Evolutionary conservation across 768 basidiomycete species (phyloP), one percentile per base, ranked within the genome.

Genomic region (Suillus variegatus): DNA sequence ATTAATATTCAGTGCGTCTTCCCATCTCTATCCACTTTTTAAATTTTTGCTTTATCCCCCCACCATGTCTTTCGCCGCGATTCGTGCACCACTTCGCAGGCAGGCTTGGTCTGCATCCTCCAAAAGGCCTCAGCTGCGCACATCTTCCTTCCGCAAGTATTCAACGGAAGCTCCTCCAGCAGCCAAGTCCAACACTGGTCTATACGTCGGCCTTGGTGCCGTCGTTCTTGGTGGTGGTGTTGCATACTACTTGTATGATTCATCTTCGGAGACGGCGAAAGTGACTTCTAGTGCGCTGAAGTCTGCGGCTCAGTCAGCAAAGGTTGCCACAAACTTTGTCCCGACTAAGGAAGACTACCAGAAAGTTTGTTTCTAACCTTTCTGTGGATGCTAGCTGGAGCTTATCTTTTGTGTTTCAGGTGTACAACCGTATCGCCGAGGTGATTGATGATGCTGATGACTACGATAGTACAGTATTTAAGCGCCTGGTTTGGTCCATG

Each of bases 381-480:
- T 52, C 28, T 47, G 32, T 40, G 55, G 2, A 56, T 13, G 1
- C 6, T 20, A 18, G 1, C 6, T 4, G n/a, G 16, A 64, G 62
- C 35, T 22, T 14, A 13, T 20, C 61, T 54, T 6, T 43, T 16
- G 36, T 20, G 16, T 32, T 28, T 22, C 62, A 93, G 90, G 94
- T 99, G 18, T 99, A 99, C 84, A 94, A 97, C 80, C 85, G 80
- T 65, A 88, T 99, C 74, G 92, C 93, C 13, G 88, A 91, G 25
- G 70, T 86, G 46, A 75, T 96, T 36, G 93, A 95, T 63, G 86
- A 87, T 20, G 90, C 89, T 49, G 78, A 72, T 0, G 76, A 77
- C 41, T 97, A 98, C 79, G 97, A 99, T 75, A 96, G 95, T 93
- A 74, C 60, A 82, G 77, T 43, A 51, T 32, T 25, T 55, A 2